Evolutionary conservation across 73 alveolate species (phyloP).

Genomic region (Effrenium voratum): DNA sequence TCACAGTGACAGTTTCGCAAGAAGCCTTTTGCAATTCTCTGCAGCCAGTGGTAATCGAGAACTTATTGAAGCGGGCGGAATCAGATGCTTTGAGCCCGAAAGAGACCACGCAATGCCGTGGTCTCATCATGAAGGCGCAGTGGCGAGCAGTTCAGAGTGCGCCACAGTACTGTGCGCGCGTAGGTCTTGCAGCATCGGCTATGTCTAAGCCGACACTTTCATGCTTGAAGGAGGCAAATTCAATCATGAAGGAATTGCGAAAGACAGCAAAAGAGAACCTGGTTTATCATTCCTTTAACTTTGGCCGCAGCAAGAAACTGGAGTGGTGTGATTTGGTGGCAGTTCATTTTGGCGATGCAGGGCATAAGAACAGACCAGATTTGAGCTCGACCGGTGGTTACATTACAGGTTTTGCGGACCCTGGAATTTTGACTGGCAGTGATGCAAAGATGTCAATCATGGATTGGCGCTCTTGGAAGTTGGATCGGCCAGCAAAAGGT

Average conservation of each 20-base stretch:
- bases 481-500: neutral
- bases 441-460: neutral
- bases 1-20: neutral
- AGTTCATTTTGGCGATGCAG: slow-evolving; percentile 25
- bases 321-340: neutral
- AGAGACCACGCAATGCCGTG: slow-evolving; percentile 11
- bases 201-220: neutral
- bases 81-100: neutral
- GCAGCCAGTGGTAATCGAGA: neutral
- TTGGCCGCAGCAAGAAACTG: neutral
- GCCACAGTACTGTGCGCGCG: slow-evolving; percentile 21
- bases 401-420: slow-evolving; percentile 21
- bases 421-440: neutral
- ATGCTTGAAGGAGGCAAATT: slow-evolving; percentile 16
- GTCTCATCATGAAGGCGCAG: slow-evolving; percentile 23
- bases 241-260: slow-evolving; percentile 17
- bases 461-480: slow-evolving; percentile 34
- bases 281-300: slow-evolving; percentile 11
- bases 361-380: neutral
- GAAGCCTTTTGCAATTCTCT: slow-evolving; percentile 7
- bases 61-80: neutral
- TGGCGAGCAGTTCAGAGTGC: slow-evolving; percentile 53
- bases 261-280: slow-evolving; percentile 55
- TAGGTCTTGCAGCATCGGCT: neutral
- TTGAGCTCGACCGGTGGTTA: slow-evolving; percentile 23